A percentile compares a stretch with the other conserved stretches of the same genome.
These are phyloP conservation scores for Gloeopeniophorella convolvens DNA, from an alignment of 768 basidiomycete genomes.

Conservation along the genomic window DNA sequence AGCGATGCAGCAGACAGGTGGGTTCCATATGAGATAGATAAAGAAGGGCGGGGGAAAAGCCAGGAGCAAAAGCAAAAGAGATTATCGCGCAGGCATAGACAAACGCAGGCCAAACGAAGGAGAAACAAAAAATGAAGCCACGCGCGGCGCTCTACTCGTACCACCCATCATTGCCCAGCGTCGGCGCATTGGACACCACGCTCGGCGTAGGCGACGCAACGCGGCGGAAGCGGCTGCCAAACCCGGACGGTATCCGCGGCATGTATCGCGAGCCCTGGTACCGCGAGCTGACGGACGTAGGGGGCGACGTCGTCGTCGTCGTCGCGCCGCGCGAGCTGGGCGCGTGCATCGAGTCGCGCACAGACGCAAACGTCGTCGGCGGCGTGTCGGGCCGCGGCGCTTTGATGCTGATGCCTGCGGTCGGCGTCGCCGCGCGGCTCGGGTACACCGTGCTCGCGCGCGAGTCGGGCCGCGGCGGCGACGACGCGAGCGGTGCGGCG, in stretches of 20 bases:
- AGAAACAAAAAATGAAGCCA: not conserved
- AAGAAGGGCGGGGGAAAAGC: too few relatives aligned
- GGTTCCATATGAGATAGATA: not conserved
- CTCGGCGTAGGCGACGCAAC: slow-evolving; percentile 72
- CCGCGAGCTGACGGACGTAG: slow-evolving; percentile 25
- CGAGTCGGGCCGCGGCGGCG: slow-evolving; percentile 64
- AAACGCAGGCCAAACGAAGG: not conserved
- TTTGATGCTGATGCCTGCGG: slow-evolving; percentile 32
- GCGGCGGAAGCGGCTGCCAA: slow-evolving; percentile 29
- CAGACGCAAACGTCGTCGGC: slow-evolving; percentile 55
- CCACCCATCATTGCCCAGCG: slow-evolving; percentile 73
- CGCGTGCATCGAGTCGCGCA: slow-evolving; percentile 70
- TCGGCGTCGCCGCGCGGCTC: slow-evolving; percentile 48
- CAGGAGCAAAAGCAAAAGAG: too few relatives aligned
- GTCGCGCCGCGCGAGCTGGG: slow-evolving; percentile 25
- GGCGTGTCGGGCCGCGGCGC: slow-evolving; percentile 42
- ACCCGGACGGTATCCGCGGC: slow-evolving; percentile 26
- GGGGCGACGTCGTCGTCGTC: slow-evolving; percentile 29
- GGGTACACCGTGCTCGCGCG: slow-evolving; percentile 60
- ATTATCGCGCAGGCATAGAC: too few relatives aligned
- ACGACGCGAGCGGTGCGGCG: slow-evolving; percentile 24
- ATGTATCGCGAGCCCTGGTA: slow-evolving; percentile 24
- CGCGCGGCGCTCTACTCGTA: slow-evolving; percentile 41
- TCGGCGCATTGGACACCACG: slow-evolving; percentile 64
- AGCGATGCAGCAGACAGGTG: not conserved